phyloP scores from a whole-genome alignment of 345 rosid species.

The Gossypium stocksii region DNA sequence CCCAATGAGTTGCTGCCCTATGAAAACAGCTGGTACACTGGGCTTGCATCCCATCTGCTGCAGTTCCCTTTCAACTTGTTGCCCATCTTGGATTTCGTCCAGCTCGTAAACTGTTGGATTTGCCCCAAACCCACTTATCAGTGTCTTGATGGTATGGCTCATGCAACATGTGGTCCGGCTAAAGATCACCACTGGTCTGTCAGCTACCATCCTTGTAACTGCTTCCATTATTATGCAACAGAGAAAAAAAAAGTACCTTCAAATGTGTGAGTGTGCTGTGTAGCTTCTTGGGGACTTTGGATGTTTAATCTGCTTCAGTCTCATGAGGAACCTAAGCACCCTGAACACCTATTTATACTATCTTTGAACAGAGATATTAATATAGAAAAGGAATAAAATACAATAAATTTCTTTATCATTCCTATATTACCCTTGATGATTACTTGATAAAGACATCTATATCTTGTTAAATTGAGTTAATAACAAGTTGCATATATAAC shows the following conservation, averaged over 20 bases:
- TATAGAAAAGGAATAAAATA: slow-evolving; percentile 5
- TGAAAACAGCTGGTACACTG: slow-evolving; percentile 74
- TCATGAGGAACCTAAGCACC: slow-evolving; percentile 13
- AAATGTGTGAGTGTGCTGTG: neutral
- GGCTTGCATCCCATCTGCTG: slow-evolving; percentile 56
- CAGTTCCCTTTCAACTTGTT: slow-evolving; percentile 53
- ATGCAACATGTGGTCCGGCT: slow-evolving; percentile 76
- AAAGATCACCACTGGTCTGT: slow-evolving; percentile 80
- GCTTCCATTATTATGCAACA: slow-evolving; percentile 30
- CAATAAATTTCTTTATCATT: slow-evolving; percentile 4
- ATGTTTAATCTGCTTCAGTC: slow-evolving; percentile 6
- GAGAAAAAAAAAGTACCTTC: neutral
- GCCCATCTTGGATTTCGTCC: slow-evolving; percentile 52
- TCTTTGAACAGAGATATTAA: neutral
- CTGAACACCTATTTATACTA: slow-evolving; percentile 28
- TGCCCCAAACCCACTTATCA: slow-evolving; percentile 67
- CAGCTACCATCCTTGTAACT: slow-evolving; percentile 50
- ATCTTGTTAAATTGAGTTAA: neutral
- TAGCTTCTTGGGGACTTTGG: slow-evolving; percentile 4
- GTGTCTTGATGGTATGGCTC: slow-evolving; percentile 61
- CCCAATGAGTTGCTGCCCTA: slow-evolving; percentile 63
- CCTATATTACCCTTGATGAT: slow-evolving; percentile 11
- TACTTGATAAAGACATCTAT: slow-evolving; percentile 10
- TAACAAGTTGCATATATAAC: slow-evolving; percentile 4
- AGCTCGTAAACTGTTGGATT: slow-evolving; percentile 69